Evolutionary conservation across 2,329 filamentous ascomycete species (phyloP).

Genomic region (Aureobasidium zeae): DNA sequence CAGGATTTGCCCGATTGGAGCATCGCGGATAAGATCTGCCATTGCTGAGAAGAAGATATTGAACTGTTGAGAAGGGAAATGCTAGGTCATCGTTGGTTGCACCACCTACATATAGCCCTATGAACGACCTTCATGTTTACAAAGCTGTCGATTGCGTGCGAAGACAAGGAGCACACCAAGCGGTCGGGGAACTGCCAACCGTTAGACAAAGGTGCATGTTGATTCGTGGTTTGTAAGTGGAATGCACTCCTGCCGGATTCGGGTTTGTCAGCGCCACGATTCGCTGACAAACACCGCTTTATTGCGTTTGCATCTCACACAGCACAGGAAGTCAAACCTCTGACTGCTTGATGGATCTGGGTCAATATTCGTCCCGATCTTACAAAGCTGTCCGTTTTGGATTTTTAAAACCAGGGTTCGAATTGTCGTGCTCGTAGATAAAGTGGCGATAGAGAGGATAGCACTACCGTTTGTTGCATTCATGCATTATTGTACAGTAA

Average conservation of each 20-base stretch:
- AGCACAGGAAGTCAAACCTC: not conserved
- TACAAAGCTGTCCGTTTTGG: not conserved
- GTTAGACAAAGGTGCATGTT: not conserved
- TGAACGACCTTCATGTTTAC: not conserved
- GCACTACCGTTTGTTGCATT: no score
- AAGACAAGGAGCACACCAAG: constrained; percentile 7
- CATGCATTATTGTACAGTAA: no score
- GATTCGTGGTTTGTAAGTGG: no score
- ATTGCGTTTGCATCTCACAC: not conserved
- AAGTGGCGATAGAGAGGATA: no score
- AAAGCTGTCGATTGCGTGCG: constrained; percentile 10
- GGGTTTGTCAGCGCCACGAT: constrained; percentile 11
- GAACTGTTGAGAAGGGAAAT: not conserved
- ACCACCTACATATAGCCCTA: constrained; percentile 5
- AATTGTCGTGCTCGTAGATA: no score
- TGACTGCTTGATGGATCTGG: not conserved
- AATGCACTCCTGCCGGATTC: not conserved
- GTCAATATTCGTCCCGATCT: constrained; percentile 7
- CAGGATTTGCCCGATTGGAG: constrained; percentile 39
- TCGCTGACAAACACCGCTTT: constrained; percentile 13
- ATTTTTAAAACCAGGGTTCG: no score
- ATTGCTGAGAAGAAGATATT: constrained; percentile 18
- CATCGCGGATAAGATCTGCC: constrained; percentile 35
- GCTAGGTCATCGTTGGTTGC: not conserved
- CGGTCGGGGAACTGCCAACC: not conserved